phyloP scores from a whole-genome alignment of 495 filamentous ascomycete species.

The Xylaria sp. region DNA sequence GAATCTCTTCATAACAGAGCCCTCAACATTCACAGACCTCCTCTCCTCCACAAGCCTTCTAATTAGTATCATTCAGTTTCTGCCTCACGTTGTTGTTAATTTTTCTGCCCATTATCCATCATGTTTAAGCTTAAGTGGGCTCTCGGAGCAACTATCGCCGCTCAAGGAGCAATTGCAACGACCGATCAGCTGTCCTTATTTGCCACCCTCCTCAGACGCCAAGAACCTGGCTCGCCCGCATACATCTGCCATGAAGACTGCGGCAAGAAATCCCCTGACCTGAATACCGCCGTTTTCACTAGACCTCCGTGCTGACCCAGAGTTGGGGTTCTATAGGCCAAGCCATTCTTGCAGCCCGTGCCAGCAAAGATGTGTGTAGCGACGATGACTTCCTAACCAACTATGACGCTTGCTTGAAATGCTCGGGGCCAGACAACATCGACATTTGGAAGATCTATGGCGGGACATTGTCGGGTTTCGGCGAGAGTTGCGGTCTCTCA shows the following conservation, averaged over 20 bases:
- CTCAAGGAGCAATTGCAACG: constrained; percentile 30
- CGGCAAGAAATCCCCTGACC: constrained; percentile 40
- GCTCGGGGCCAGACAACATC: constrained; percentile 50
- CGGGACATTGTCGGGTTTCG: constrained; percentile 41
- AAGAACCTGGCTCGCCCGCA: constrained; percentile 50
- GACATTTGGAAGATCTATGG: constrained; percentile 55
- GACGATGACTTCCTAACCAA: constrained; percentile 50
- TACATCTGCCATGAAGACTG: constrained; percentile 60
- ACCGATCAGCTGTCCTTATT: constrained; percentile 31
- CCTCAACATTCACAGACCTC: background rate
- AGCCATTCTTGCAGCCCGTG: constrained; percentile 47
- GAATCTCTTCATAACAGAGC: background rate
- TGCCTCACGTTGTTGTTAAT: background rate
- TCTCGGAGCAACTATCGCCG: constrained; percentile 30
- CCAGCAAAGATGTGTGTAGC: constrained; percentile 47
- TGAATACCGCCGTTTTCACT: background rate
- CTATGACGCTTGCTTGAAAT: constrained; percentile 52
- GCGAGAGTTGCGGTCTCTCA: constrained; percentile 48
- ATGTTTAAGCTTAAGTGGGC: constrained; percentile 32
- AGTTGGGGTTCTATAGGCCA: constrained; percentile 41
- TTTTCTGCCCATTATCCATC: background rate
- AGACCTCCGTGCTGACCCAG: background rate
- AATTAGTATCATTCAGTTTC: background rate
- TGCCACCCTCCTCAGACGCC: constrained; percentile 41
- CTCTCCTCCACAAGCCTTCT: background rate